Conservation (phyloP, 495 filamentous ascomycete species). For the Glutinoglossum americanum region DNA sequence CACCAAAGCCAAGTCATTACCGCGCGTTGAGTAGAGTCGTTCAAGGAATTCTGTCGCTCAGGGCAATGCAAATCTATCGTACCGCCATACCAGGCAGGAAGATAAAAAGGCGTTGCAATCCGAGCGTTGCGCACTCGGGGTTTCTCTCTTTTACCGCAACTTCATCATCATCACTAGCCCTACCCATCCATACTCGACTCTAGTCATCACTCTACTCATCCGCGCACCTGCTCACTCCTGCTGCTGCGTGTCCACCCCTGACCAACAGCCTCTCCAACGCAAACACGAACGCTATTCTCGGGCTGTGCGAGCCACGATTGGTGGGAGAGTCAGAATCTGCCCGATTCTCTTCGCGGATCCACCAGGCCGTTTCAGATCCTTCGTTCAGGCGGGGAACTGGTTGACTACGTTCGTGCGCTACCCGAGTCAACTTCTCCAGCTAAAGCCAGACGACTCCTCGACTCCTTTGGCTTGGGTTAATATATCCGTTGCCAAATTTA, state of each 20-base stretch:
- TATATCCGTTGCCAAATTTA: neutral
- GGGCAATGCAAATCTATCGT: neutral
- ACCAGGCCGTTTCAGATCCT: slow-evolving; percentile 1
- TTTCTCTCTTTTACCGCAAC: neutral
- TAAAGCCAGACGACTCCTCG: neutral
- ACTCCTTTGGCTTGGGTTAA: neutral
- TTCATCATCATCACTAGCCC: neutral
- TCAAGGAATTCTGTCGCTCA: neutral
- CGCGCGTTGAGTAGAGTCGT: neutral
- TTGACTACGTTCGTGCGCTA: neutral
- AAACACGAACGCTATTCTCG: neutral
- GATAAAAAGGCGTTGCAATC: neutral
- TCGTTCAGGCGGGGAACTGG: neutral
- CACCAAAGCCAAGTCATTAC: neutral
- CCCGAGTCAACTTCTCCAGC: neutral
- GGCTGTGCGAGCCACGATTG: neutral
- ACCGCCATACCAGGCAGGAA: neutral
- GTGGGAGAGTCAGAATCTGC: neutral
- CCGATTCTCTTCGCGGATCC: neutral
- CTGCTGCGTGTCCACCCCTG: too few relatives aligned
- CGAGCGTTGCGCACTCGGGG: neutral
- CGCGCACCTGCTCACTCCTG: neutral
- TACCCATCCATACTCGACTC: too few relatives aligned
- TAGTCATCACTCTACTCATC: too few relatives aligned
- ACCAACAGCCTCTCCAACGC: neutral